phyloP scores from a whole-genome alignment of 2,329 filamentous ascomycete species.

The Mycosphaerella arachidis region DNA sequence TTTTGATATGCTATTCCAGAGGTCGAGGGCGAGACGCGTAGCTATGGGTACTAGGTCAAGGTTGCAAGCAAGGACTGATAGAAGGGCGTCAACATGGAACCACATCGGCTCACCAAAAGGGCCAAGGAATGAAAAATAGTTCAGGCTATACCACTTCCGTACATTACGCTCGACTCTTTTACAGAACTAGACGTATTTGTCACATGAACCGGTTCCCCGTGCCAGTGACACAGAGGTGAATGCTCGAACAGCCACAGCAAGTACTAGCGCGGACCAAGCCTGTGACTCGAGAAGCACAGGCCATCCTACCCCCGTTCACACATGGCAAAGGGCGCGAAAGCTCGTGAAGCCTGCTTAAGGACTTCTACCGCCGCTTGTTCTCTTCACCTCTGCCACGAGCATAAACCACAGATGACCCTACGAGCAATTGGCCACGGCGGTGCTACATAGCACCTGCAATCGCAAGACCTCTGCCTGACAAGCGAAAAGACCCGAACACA shows the following conservation, averaged over 20 bases:
- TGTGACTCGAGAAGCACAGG: background rate
- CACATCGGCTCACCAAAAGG: too few relatives aligned
- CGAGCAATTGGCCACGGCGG: too few relatives aligned
- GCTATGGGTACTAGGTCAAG: too few relatives aligned
- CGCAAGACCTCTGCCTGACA: background rate
- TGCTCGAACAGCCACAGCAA: background rate
- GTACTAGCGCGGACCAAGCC: background rate
- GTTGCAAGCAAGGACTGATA: too few relatives aligned
- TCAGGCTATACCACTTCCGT: too few relatives aligned
- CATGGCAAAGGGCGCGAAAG: background rate
- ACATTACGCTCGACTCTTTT: too few relatives aligned
- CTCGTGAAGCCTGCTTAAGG: background rate
- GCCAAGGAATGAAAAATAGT: too few relatives aligned
- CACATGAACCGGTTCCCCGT: too few relatives aligned
- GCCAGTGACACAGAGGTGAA: background rate
- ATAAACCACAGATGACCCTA: background rate
- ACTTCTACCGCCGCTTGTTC: background rate
- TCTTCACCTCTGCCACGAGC: background rate
- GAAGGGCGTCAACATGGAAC: too few relatives aligned
- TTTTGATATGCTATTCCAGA: too few relatives aligned
- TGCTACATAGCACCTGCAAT: background rate
- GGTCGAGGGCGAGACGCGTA: too few relatives aligned
- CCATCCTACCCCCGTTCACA: background rate
- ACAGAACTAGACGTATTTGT: too few relatives aligned
- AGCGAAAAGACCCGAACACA: background rate